Conservation (phyloP, 108 stramenopile genomes). For the Nitzschia palea region DNA sequence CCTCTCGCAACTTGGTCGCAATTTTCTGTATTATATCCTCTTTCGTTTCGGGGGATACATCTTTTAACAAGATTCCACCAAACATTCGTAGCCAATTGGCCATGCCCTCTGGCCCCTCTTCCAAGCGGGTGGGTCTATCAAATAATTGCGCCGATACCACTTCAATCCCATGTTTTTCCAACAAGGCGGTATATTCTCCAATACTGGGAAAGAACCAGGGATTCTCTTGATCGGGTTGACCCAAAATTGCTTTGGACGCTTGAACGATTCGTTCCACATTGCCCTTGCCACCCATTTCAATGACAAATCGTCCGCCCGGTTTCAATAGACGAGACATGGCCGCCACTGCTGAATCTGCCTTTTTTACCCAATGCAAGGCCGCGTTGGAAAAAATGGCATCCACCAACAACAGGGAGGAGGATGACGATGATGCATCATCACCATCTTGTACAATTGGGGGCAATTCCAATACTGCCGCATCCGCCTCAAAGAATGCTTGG, state of each 20-base stretch:
- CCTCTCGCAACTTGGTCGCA: not conserved
- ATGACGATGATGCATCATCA: too few relatives aligned
- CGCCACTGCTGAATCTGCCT: conserved; percentile 33
- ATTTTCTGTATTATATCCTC: conserved; percentile 19
- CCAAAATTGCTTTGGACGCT: conserved; percentile 22
- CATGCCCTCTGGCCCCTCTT: conserved; percentile 28
- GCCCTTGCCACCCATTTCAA: conserved; percentile 58
- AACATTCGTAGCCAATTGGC: conserved; percentile 43
- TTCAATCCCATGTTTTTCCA: conserved; percentile 45
- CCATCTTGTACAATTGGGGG: not conserved
- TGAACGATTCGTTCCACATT: conserved; percentile 44
- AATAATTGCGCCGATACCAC: conserved; percentile 20
- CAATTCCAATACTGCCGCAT: conserved; percentile 1
- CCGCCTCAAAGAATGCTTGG: conserved; percentile 18
- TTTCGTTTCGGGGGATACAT: not conserved
- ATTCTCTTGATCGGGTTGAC: not conserved
- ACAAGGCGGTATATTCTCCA: conserved; percentile 28
- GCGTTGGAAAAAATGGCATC: conserved; percentile 64
- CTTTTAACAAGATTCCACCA: conserved; percentile 30
- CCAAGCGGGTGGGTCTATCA: conserved; percentile 38
- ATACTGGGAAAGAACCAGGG: conserved; percentile 48
- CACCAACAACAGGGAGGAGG: too few relatives aligned
- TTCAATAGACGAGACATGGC: conserved; percentile 23
- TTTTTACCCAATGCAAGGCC: conserved; percentile 57
- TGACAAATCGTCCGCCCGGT: conserved; percentile 57